These are phyloP conservation scores for Apiospora saccharicola DNA, from an alignment of 2,329 filamentous ascomycete species.

Conservation along the genomic window DNA sequence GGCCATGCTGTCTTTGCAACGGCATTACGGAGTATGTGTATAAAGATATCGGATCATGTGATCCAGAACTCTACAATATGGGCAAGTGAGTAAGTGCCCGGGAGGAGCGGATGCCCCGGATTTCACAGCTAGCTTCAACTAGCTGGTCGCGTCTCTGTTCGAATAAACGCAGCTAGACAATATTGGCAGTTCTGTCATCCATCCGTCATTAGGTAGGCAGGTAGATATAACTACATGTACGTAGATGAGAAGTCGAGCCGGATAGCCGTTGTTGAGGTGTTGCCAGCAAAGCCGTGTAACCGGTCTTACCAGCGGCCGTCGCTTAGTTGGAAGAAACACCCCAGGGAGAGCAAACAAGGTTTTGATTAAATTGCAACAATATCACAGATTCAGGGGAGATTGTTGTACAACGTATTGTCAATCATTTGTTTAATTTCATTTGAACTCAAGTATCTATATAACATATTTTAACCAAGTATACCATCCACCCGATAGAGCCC, in stretches of 20 bases:
- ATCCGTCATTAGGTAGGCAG: background rate
- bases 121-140: background rate
- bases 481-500: background rate
- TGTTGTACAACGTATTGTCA: background rate
- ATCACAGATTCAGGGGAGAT: background rate
- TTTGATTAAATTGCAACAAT: background rate
- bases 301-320: background rate
- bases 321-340: background rate
- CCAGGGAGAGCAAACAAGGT: background rate
- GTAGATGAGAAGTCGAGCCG: background rate
- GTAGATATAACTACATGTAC: too few species aligned
- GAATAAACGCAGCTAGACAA: background rate
- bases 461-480: background rate
- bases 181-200: background rate
- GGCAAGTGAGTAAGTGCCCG: background rate
- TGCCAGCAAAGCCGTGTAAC: constrained; percentile 14
- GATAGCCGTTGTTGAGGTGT: background rate
- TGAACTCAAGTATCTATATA: background rate
- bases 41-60: too few species aligned
- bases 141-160: background rate
- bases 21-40: too few species aligned
- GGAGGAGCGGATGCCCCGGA: background rate
- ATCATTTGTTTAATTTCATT: background rate
- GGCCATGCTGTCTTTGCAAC: too few species aligned
- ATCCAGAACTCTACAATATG: background rate